A percentile compares a stretch with the other conserved stretches of the same genome.
Evolutionary conservation across 768 basidiomycete genomes (phyloP).

Genomic region (Pulveroboletus frians): DNA sequence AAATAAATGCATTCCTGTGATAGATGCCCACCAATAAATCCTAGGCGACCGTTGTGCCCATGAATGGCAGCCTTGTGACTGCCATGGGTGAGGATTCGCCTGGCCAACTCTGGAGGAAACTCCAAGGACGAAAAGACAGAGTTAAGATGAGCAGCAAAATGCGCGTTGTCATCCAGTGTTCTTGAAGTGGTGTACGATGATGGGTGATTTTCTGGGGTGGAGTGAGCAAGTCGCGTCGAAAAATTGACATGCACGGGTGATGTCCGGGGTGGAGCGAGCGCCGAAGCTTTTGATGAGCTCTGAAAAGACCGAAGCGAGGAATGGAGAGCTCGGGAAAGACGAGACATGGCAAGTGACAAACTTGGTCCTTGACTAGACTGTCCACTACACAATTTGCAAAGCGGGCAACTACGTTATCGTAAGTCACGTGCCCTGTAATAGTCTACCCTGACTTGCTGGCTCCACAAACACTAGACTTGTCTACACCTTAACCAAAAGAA

Average conservation of each 20-base stretch:
- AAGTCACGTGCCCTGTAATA: constrained; percentile 17
- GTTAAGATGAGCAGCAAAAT: constrained; percentile 52
- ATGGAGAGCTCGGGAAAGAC: constrained; percentile 15
- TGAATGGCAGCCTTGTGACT: constrained; percentile 61
- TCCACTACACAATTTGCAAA: background rate
- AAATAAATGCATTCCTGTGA: background rate
- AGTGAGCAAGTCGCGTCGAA: constrained; percentile 11
- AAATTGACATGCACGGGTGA: constrained; percentile 1
- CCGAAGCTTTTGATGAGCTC: constrained; percentile 8
- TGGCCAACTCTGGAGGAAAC: constrained; percentile 67
- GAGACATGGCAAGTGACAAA: constrained; percentile 14
- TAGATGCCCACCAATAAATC: constrained; percentile 56
- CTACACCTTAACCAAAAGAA: background rate
- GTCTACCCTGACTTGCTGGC: background rate
- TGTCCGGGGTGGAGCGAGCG: constrained; percentile 15
- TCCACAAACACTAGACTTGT: background rate
- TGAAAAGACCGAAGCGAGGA: constrained; percentile 9
- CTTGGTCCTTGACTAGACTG: background rate
- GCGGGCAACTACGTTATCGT: constrained; percentile 3
- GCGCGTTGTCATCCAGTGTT: constrained; percentile 14
- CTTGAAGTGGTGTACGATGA: constrained; percentile 1
- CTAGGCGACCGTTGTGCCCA: constrained; percentile 69
- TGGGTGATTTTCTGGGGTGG: background rate
- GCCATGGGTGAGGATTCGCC: constrained; percentile 70
- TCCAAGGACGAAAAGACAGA: constrained; percentile 58